Evolutionary conservation across 1,139 yeast species (phyloP), one percentile per base, ranked within the genome.

Genomic region (Yamadazyma oceani): DNA sequence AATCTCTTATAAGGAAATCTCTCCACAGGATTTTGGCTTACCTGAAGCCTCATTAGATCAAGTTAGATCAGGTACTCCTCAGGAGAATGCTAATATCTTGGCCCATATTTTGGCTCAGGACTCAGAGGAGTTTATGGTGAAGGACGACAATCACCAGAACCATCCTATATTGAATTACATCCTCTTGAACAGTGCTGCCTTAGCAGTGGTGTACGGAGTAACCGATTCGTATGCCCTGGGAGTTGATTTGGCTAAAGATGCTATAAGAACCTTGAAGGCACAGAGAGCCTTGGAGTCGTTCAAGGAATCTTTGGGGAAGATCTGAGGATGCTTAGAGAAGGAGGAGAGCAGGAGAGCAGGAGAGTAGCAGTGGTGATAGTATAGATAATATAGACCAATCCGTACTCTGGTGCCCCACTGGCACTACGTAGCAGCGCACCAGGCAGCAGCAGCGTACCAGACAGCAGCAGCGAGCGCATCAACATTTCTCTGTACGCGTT

Each of bases 51-150:
- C 80, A 1, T 66, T 92, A 32, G 63, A 64, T 3, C 65, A 70
- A 3, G 97, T 94, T 15, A 73, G 74, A 36, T 85, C 96, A 1
- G 95, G 96, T 3, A 85, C 97, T 0, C 96, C 98, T 0, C 71
- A 69, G 26, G 86, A 87, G 53, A 92, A 92, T 57, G 97, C 98
- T 0, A 63, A 56, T 4, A 55, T 76, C 1, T 73, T 92, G 40
- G 61, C 62, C 39, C 75, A 77, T 40, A 74, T 88, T 13, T 67
- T 86, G 38, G 60, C 68, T 26, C 84, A 80, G 41, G 75, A 78
- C 69, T 36, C 65, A 5, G 52, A 66, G 2, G 65, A 74, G 35
- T 73, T 71, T 51, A 54, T 56, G 34, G 50, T 69, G 17, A 51
- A 61, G 3, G 48, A 41, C 2, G 44, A 41, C 3, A 55, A 49